These are phyloP conservation scores for Penicillium paradoxum DNA, from an alignment of 495 filamentous ascomycete genomes.

Conservation along the genomic window DNA sequence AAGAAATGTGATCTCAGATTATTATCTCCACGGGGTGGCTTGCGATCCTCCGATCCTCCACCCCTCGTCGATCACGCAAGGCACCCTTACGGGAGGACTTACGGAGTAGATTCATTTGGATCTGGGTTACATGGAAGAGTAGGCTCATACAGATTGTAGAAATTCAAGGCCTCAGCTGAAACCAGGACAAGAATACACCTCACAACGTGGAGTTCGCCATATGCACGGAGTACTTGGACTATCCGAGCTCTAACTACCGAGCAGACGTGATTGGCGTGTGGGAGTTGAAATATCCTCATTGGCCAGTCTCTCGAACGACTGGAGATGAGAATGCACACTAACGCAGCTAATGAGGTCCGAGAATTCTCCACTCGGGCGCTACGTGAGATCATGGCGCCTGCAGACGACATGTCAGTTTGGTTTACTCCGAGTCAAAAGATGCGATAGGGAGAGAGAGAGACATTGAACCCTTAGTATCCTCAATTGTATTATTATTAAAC, in stretches of 20 bases:
- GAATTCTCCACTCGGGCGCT: conserved; percentile 17
- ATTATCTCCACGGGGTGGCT: conserved; percentile 1
- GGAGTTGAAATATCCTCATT: background rate
- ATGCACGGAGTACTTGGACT: no score
- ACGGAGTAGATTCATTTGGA: background rate
- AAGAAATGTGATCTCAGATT: background rate
- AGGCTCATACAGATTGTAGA: no score
- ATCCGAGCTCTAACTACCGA: background rate
- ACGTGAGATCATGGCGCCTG: conserved; percentile 5
- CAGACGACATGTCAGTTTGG: no score
- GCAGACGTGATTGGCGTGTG: background rate
- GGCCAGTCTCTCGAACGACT: background rate
- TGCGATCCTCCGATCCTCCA: background rate
- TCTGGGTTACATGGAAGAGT: background rate
- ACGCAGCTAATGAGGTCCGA: background rate
- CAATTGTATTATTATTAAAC: background rate
- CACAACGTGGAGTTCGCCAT: background rate
- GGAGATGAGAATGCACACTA: background rate
- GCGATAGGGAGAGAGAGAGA: no score
- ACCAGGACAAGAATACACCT: background rate
- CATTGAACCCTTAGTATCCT: background rate
- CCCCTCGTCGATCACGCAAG: conserved; percentile 7
- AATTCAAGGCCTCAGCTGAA: no score
- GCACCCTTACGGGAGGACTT: background rate
- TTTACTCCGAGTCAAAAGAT: no score